Evolutionary conservation across 164 flowering plant species (phyloP).

Genomic region (Vitis rotundifolia): DNA sequence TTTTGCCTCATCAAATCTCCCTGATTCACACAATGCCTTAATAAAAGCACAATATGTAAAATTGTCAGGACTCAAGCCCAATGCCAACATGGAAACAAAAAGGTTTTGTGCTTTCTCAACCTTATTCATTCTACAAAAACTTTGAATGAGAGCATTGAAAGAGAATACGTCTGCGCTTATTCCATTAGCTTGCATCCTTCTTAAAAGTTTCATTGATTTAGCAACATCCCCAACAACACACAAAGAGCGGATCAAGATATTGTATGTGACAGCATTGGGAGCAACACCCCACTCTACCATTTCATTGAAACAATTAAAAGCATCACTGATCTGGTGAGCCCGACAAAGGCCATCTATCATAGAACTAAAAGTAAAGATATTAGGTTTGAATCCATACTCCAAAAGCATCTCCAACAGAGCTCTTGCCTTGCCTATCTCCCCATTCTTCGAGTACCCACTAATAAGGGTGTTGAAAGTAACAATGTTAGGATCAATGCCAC

Average conservation of each 20-base stretch:
- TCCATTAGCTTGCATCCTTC: conserved; percentile 62
- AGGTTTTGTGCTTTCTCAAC: conserved; percentile 59
- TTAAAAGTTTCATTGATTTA: conserved; percentile 49
- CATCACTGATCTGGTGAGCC: conserved; percentile 54
- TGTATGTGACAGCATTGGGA: conserved; percentile 72
- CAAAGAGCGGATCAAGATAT: conserved; percentile 65
- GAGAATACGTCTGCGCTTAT: conserved; percentile 63
- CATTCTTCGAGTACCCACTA: conserved; percentile 60
- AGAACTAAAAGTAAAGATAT: conserved; percentile 78
- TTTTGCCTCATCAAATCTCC: conserved; percentile 64
- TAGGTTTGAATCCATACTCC: conserved; percentile 64
- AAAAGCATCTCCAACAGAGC: conserved; percentile 65
- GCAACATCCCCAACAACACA: conserved; percentile 60
- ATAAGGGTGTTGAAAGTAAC: conserved; percentile 86
- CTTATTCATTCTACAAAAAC: conserved; percentile 60
- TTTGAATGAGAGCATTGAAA: conserved; percentile 71
- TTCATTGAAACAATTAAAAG: conserved; percentile 73
- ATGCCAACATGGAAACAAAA: conserved; percentile 54
- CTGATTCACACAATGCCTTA: conserved; percentile 48
- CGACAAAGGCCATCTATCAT: conserved; percentile 82
- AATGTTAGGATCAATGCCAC: conserved; percentile 63
- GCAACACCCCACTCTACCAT: conserved; percentile 82
- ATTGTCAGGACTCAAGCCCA: conserved; percentile 69
- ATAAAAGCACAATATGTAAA: conserved; percentile 61
- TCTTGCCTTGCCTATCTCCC: conserved; percentile 42